Evolutionary conservation across 2,329 filamentous ascomycete genomes (phyloP), one percentile per base, ranked within the genome.

Genomic region (Trichoderma pleuroti): DNA sequence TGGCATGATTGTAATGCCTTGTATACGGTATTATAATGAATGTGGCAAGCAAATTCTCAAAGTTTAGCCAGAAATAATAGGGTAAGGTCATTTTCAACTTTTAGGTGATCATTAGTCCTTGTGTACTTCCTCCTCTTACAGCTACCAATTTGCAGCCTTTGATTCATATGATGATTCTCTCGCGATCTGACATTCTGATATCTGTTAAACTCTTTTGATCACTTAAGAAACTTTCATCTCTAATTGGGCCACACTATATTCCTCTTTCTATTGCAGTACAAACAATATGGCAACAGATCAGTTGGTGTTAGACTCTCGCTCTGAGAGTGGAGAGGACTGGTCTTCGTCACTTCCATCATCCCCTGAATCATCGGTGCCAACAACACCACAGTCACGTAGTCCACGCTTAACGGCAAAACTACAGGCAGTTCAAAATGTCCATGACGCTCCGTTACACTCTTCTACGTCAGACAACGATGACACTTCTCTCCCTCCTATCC

Each of bases 291-390:
- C 49, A 16, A 5, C 24, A 24, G 10, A n/a, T 11, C 63, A 66
- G 24, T 21, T 66, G 18, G 10, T 32, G n/a, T 42, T 16, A 57
- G 49, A 56, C 16, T 56, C 63, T 12, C 49, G 32, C 11, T 56
- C 24, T n/a, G 63, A 57, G 32, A 66, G 63, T 54, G 63, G 49
- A 28, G 63, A 42, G 24, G 63, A 66, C 8, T 66, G 63, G 63
- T 12, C 63, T 1, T 66, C 49, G 12, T 56, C 63, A 8, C 10
- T 42, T 21, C 18, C 49, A 42, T 56, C 49, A 8, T 66, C 63
- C 5, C 24, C 32, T 57, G 63, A 34, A 8, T 54, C 21, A 18
- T 66, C 63, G 5, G 11, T 21, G 3, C 21, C 32, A 30, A 21
- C n/a, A 42, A 57, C 63, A n/a, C 49, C 49, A 30, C 14, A 30